These are phyloP conservation scores for Pestalotiopsis sp. DNA, from an alignment of 2,329 filamentous ascomycete genomes.

Conservation along the genomic window DNA sequence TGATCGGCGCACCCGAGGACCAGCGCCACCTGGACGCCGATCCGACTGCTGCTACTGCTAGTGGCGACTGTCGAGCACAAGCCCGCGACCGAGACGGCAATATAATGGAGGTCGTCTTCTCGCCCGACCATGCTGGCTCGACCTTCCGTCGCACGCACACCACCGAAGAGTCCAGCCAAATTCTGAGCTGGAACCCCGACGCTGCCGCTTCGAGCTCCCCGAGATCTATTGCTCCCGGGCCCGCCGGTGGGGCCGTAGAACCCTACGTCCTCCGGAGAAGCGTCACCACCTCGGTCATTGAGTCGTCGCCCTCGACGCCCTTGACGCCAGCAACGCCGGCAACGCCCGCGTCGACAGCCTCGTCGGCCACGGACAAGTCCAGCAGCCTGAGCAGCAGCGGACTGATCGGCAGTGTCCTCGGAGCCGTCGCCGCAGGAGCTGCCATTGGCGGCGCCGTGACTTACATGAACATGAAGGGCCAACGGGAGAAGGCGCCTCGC, in stretches of 20 bases:
- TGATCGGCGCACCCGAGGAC: conserved; percentile 47
- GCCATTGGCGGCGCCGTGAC: conserved; percentile 64
- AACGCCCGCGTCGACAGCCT: conserved; percentile 23
- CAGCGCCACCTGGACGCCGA: conserved; percentile 24
- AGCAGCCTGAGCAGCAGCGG: conserved; percentile 58
- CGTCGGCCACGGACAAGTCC: conserved; percentile 36
- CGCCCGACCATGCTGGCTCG: conserved; percentile 35
- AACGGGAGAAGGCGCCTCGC: conserved; percentile 43
- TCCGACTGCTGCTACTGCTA: conserved; percentile 14
- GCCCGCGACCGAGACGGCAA: conserved; percentile 84
- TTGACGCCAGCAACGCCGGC: conserved; percentile 37
- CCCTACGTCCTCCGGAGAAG: conserved; percentile 33
- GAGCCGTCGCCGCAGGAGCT: conserved; percentile 72
- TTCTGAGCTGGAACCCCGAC: conserved; percentile 54
- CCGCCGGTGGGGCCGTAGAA: conserved; percentile 23
- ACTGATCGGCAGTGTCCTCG: conserved; percentile 75
- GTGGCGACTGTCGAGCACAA: conserved; percentile 49
- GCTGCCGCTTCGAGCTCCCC: conserved; percentile 34
- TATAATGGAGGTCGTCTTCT: conserved; percentile 76
- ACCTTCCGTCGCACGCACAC: conserved; percentile 38
- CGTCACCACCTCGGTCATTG: conserved; percentile 37
- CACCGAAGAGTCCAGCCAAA: conserved; percentile 42
- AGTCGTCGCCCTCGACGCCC: conserved; percentile 23
- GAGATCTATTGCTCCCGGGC: conserved; percentile 22
- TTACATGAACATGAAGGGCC: conserved; percentile 71